These are phyloP conservation scores for Lithospermum erythrorhizon DNA, from an alignment of 257 asterid species.

Conservation along the genomic window DNA sequence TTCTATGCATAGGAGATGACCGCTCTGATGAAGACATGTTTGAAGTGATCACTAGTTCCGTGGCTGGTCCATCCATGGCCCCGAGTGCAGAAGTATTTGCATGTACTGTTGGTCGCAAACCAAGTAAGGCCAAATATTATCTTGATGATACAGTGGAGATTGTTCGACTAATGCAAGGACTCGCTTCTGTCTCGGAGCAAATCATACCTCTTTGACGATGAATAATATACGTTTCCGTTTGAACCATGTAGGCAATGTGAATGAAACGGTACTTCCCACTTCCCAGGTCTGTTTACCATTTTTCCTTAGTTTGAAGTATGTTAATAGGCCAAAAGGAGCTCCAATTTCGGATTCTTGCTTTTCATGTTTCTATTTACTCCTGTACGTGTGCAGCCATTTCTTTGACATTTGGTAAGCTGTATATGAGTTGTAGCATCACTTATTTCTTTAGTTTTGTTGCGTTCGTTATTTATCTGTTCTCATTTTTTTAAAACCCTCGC, in stretches of 20 bases:
- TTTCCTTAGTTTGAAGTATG: not conserved
- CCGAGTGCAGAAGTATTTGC: slow-evolving; percentile 80
- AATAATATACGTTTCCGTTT: not conserved
- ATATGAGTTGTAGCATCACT: too few relatives aligned
- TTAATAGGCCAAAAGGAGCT: not conserved
- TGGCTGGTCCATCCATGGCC: slow-evolving; percentile 51
- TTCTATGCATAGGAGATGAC: slow-evolving; percentile 79
- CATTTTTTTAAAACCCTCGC: too few relatives aligned
- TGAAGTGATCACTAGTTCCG: slow-evolving; percentile 56
- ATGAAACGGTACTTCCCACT: not conserved
- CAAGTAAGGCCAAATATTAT: slow-evolving; percentile 84
- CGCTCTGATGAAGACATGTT: slow-evolving; percentile 85
- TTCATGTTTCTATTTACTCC: not conserved
- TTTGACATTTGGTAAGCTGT: too few relatives aligned
- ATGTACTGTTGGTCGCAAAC: slow-evolving; percentile 70
- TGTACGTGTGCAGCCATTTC: not conserved
- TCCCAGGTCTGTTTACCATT: too few relatives aligned
- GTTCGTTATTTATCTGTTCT: too few relatives aligned
- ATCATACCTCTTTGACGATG: slow-evolving; percentile 17
- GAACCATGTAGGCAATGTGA: not conserved
- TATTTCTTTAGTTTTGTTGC: too few relatives aligned
- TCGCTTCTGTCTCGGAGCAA: slow-evolving; percentile 69
- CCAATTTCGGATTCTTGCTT: not conserved
- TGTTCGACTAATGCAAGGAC: slow-evolving; percentile 59
- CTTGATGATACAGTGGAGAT: slow-evolving; percentile 74